Percentiles rank a stretch among this genome's conserved stretches.
phyloP scores from a whole-genome alignment of 208 protist genomes.

The Wallacemonas sp. region DNA sequence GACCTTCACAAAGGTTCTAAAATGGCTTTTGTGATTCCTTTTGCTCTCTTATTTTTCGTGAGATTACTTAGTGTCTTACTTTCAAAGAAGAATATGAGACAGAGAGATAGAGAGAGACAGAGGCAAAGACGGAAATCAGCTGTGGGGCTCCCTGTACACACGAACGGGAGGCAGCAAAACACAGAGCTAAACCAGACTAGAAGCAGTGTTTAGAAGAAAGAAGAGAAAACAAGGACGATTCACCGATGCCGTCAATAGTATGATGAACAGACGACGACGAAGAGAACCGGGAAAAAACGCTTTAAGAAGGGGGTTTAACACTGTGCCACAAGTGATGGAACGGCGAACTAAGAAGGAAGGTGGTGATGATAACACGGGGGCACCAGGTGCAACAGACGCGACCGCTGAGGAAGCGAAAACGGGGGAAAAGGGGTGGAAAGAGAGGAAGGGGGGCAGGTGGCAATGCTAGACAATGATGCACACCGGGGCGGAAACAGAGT shows the following conservation, averaged over 20 bases:
- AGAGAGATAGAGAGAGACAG: neutral
- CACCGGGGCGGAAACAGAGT: neutral
- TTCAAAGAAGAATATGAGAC: neutral
- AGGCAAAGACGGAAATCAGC: neutral
- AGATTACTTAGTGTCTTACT: neutral
- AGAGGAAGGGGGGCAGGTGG: neutral
- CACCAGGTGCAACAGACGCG: no score
- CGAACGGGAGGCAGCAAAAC: neutral
- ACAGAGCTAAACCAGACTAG: neutral
- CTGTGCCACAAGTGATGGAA: no score
- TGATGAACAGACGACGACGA: no score
- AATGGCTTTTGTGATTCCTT: neutral
- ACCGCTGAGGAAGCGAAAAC: neutral
- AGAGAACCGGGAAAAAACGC: neutral
- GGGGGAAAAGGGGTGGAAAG: neutral
- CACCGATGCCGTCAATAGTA: no score
- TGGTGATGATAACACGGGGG: no score
- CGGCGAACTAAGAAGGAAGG: no score
- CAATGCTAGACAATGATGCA: neutral
- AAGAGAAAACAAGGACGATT: no score
- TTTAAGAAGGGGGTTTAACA: no score
- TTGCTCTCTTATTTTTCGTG: neutral
- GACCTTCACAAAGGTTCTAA: neutral
- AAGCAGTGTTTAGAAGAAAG: neutral
- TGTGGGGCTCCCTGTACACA: slow-evolving; percentile 2